Percentiles rank a stretch among this genome's conserved stretches.
phyloP scores from a whole-genome alignment of 305 asterid genomes.

The Rubia balearica region DNA sequence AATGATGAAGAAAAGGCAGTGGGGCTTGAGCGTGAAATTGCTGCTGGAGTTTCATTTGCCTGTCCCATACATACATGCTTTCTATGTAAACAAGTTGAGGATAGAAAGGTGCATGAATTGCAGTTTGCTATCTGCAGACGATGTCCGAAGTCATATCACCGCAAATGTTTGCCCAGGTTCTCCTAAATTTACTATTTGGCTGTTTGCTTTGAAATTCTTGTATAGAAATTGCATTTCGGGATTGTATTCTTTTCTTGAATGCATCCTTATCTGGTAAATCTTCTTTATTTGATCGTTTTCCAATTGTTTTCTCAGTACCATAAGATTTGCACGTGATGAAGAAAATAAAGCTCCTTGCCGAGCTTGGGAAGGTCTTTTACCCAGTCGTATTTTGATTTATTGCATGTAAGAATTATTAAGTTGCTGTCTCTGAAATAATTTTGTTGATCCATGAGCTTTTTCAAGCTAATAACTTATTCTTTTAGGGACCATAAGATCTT shows the following conservation, averaged over 20 bases:
- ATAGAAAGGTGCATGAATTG: slow-evolving; percentile 39
- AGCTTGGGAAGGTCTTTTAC: slow-evolving; percentile 60
- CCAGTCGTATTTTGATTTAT: slow-evolving; percentile 52
- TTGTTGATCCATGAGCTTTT: background rate
- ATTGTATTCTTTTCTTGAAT: background rate
- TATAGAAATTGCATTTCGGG: background rate
- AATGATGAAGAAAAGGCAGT: slow-evolving; percentile 35
- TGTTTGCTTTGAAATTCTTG: slow-evolving; percentile 4
- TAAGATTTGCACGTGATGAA: slow-evolving; percentile 32
- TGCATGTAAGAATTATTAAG: slow-evolving; percentile 45
- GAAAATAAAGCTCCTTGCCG: slow-evolving; percentile 34
- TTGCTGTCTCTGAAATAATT: slow-evolving; percentile 4
- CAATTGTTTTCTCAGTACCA: slow-evolving; percentile 30
- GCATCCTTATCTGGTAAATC: background rate
- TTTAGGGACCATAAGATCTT: slow-evolving; percentile 56
- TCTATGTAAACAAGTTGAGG: slow-evolving; percentile 51
- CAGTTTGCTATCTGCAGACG: slow-evolving; percentile 73
- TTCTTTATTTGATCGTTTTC: background rate
- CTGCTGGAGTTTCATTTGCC: slow-evolving; percentile 54
- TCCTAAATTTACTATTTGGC: slow-evolving; percentile 16
- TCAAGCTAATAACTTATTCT: slow-evolving; percentile 4
- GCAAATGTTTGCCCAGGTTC: slow-evolving; percentile 77
- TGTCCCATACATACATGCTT: slow-evolving; percentile 70
- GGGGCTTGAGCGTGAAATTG: slow-evolving; percentile 35
- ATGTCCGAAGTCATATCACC: slow-evolving; percentile 69